Base-by-base conservation (phyloP, 805 yeast genomes). In the Yarrowia sp. region DNA sequence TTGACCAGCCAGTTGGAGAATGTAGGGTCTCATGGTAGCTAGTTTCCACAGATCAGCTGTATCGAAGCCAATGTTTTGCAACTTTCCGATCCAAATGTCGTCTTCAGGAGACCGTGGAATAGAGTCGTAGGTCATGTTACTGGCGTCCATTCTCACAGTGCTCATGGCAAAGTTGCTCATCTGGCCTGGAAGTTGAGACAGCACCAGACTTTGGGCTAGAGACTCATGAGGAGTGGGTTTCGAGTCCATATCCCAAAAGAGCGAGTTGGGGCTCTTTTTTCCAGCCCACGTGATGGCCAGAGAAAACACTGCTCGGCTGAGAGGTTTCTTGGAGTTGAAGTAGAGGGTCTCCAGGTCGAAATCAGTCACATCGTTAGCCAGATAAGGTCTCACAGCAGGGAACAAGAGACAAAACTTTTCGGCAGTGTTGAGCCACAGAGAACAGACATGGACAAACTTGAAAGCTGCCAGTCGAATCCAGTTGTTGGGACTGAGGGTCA, bases 41-140 rank as follows among this genome's bases (percentile, higher is more conserved):
- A 93, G 76, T 73, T 92, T 93, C 98, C 98, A 93, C 31, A 90
- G 70, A 50, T 91, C 96, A 8, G 78, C 79, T 9, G 86, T 90
- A 8, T 79, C 79, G 61, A 93, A 75, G 0, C 98, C 98, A n/a
- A 90, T 80, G 1, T 87, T 80, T 53, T 84, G 81, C 47, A 93
- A 77, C 67, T 87, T 85, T 41, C 83, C 83, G n/a, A 91, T 77
- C 92, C 96, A 76, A 18, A 71, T 71, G 45, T 71, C 71, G 51
- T 76, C 79, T 39, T 76, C 78, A 10, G 69, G 58, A 1, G 61
- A n/a, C 15, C 64, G 17, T 13, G 48, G 51, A 43, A 57, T 64
- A 1, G 45, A 32, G 35, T 64, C 42, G 15, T 13, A 36, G 4
- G 53, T 31, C 43, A 38, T 39, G 31, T 55, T 55, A 47, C 47